Evolutionary conservation across 495 filamentous ascomycete genomes (phyloP).

Genomic region (Aspergillus bridgeri): DNA sequence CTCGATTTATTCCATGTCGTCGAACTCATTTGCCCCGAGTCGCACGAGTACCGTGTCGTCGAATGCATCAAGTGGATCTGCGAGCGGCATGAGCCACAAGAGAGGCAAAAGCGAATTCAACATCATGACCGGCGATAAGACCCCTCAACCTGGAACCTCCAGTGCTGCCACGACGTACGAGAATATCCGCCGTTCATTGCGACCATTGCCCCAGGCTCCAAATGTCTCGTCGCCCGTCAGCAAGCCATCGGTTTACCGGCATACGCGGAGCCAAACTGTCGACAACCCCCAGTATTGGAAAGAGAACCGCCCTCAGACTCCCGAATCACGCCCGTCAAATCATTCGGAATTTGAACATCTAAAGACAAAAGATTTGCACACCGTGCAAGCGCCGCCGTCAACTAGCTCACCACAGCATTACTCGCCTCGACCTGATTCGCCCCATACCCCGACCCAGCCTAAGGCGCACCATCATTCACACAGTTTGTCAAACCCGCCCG

Average conservation of each 20-base stretch:
- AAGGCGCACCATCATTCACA: constrained; percentile 38
- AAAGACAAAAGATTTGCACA: constrained; percentile 21
- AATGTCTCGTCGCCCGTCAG: constrained; percentile 39
- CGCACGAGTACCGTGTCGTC: constrained; percentile 78
- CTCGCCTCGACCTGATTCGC: constrained; percentile 27
- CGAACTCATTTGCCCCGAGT: constrained; percentile 62
- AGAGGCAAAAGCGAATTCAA: constrained; percentile 72
- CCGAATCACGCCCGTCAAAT: constrained; percentile 28
- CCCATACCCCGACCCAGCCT: constrained; percentile 37
- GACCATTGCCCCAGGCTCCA: constrained; percentile 71
- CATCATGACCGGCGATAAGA: constrained; percentile 40
- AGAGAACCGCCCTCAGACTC: constrained; percentile 32
- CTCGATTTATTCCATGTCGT: constrained; percentile 69
- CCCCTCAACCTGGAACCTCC: constrained; percentile 30
- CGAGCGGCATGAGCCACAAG: constrained; percentile 56
- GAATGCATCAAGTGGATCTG: constrained; percentile 61
- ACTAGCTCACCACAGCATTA: constrained; percentile 30
- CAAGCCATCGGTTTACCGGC: constrained; percentile 31
- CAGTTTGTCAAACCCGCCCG: constrained; percentile 39
- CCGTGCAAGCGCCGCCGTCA: constrained; percentile 31
- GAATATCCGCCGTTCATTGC: constrained; percentile 69
- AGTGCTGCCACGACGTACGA: constrained; percentile 60
- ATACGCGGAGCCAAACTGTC: constrained; percentile 43
- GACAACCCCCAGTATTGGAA: constrained; percentile 38
- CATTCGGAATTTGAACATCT: constrained; percentile 34